A percentile compares a stretch with the other conserved stretches of the same genome.
Evolutionary conservation across 1,284 basidiomycete species (phyloP).

Genomic region (Cystobasidium sp.): DNA sequence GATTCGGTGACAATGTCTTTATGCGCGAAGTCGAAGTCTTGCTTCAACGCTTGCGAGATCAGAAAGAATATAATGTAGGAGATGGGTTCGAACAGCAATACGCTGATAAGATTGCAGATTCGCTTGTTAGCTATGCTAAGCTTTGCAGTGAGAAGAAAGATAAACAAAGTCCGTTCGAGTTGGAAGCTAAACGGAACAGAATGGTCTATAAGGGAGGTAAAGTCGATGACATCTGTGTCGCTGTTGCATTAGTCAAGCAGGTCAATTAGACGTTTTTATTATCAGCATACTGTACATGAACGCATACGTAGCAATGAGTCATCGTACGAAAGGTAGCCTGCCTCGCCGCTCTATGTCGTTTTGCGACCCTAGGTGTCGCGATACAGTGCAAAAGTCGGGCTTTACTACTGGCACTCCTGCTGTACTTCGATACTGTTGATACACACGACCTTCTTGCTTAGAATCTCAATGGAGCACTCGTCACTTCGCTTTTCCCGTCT

Average conservation of each 20-base stretch:
- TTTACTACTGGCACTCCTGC: too few relatives aligned
- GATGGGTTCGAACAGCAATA: conserved; percentile 11
- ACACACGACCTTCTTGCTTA: too few relatives aligned
- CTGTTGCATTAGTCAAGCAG: conserved; percentile 58
- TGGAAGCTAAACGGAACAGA: conserved; percentile 54
- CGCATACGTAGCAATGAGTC: too few relatives aligned
- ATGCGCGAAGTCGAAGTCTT: conserved; percentile 70
- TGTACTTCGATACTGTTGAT: too few relatives aligned
- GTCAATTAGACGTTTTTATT: not conserved
- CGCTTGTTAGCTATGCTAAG: conserved; percentile 70
- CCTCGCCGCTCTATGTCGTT: too few relatives aligned
- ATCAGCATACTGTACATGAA: too few relatives aligned
- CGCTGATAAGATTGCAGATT: conserved; percentile 64
- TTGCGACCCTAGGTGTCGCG: too few relatives aligned
- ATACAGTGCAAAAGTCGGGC: too few relatives aligned
- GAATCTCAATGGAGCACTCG: too few relatives aligned
- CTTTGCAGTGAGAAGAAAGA: conserved; percentile 70
- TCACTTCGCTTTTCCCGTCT: not conserved
- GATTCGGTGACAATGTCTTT: conserved; percentile 83
- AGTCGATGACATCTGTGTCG: conserved; percentile 61
- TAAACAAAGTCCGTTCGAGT: conserved; percentile 65
- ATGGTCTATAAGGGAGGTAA: conserved; percentile 59
- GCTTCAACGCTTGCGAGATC: conserved; percentile 67
- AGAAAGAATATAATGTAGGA: conserved; percentile 48
- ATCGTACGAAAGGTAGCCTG: too few relatives aligned